Conservation (phyloP, 176 grass and related monocot genomes). For the Rhynchospora breviuscula region DNA sequence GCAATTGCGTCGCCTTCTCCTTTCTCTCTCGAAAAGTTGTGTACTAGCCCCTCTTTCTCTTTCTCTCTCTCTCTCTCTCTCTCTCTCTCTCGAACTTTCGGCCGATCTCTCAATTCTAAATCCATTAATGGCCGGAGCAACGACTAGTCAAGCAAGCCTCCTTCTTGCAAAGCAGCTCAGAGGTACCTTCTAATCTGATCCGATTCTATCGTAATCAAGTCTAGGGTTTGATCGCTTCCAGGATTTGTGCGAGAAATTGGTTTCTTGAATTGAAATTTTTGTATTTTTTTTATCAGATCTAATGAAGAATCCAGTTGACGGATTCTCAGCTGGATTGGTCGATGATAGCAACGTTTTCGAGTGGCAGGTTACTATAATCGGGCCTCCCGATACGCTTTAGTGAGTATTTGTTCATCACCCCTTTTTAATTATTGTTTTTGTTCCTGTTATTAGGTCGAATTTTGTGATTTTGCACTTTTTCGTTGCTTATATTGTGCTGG, state of each 20-base stretch:
- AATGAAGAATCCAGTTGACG: constrained; percentile 72
- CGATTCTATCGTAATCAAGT: not conserved
- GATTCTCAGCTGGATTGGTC: constrained; percentile 77
- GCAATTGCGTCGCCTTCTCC: constrained; percentile 29
- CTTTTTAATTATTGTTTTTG: not conserved
- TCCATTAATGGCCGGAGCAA: constrained; percentile 51
- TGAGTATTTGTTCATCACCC: constrained; percentile 43
- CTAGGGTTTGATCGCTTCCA: constrained; percentile 3
- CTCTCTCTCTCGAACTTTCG: constrained; percentile 38
- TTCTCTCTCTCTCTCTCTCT: constrained; percentile 21
- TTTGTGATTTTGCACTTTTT: not conserved
- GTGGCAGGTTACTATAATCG: constrained; percentile 98
- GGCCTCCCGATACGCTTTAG: constrained; percentile 89
- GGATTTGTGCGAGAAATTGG: not conserved
- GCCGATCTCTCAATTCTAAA: constrained; percentile 39
- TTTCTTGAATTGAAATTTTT: constrained; percentile 21
- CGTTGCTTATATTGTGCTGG: not conserved
- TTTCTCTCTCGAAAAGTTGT: constrained; percentile 9
- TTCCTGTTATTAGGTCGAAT: not conserved
- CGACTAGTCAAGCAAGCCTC: constrained; percentile 66
- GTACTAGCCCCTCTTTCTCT: not conserved
- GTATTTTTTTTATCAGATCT: constrained; percentile 53
- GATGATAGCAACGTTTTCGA: constrained; percentile 85
- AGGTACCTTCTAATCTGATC: constrained; percentile 54
- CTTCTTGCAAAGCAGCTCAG: constrained; percentile 83